phyloP scores from a whole-genome alignment of 805 yeast genomes.

The Dipodascus geniculatus region DNA sequence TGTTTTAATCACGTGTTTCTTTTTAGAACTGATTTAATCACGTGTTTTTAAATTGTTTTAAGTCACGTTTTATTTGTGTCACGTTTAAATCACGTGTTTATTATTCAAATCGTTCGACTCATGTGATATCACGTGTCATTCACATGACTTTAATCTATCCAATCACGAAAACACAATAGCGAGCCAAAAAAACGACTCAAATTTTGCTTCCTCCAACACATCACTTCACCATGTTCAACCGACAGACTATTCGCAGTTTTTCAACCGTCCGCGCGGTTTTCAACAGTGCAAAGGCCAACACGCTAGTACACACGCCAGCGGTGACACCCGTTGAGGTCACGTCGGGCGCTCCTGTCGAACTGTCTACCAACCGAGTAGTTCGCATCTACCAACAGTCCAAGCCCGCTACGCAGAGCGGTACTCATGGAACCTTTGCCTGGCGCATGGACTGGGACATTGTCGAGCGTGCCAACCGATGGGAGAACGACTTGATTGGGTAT shows the following conservation, averaged over 20 bases:
- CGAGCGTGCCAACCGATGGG: conserved; percentile 75
- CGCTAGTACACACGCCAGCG: not conserved
- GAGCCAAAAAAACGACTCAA: no score
- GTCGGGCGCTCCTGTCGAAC: conserved; percentile 68
- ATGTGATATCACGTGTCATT: no score
- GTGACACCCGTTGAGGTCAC: conserved; percentile 33
- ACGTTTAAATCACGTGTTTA: no score
- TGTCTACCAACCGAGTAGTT: conserved; percentile 49
- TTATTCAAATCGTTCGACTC: no score
- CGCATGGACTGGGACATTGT: conserved; percentile 75
- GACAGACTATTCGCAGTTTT: not conserved
- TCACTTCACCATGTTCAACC: not conserved
- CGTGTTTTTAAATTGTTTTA: no score
- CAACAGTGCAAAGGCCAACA: not conserved
- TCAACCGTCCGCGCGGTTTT: not conserved
- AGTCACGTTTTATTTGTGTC: no score
- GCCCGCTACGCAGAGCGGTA: conserved; percentile 72
- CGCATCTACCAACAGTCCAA: conserved; percentile 68
- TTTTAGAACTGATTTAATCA: no score
- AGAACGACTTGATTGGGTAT: conserved; percentile 79
- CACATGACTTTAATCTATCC: no score
- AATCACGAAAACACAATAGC: no score
- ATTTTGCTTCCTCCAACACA: no score
- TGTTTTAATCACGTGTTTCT: no score
- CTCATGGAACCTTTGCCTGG: conserved; percentile 39